Evolutionary conservation across 2,329 filamentous ascomycete species (phyloP).

Genomic region (Venturia effusa): DNA sequence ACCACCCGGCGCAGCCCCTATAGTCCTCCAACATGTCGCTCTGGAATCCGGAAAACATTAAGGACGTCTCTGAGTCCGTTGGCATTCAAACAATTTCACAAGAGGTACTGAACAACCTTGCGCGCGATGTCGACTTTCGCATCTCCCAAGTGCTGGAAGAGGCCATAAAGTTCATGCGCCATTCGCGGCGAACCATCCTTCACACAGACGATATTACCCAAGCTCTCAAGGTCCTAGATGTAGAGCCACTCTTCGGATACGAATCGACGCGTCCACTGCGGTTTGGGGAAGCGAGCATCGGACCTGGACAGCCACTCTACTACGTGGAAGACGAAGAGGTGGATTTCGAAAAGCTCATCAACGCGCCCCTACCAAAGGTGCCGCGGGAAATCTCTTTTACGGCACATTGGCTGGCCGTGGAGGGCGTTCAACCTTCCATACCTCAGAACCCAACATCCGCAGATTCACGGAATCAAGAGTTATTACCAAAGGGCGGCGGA

Average conservation of each 20-base stretch:
- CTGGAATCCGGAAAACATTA: slow-evolving; percentile 94
- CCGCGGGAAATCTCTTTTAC: slow-evolving; percentile 88
- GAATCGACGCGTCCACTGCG: slow-evolving; percentile 80
- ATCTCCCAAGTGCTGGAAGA: slow-evolving; percentile 89
- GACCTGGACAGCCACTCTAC: slow-evolving; percentile 86
- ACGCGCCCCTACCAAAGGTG: slow-evolving; percentile 88
- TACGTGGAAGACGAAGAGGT: slow-evolving; percentile 98
- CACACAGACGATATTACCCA: slow-evolving; percentile 83
- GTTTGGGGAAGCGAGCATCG: slow-evolving; percentile 88
- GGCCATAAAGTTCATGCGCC: slow-evolving; percentile 91
- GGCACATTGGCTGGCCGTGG: slow-evolving; percentile 96
- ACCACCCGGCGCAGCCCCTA: background rate
- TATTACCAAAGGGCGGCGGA: slow-evolving; percentile 80
- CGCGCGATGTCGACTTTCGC: slow-evolving; percentile 91
- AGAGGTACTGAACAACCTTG: slow-evolving; percentile 76
- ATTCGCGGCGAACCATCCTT: slow-evolving; percentile 73
- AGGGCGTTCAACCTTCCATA: slow-evolving; percentile 93
- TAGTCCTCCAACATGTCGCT: slow-evolving; percentile 37
- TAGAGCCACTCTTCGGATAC: slow-evolving; percentile 94
- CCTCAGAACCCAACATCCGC: slow-evolving; percentile 87
- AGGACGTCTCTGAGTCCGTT: slow-evolving; percentile 91
- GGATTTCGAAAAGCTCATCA: slow-evolving; percentile 98
- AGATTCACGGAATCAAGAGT: slow-evolving; percentile 72
- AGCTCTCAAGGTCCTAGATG: slow-evolving; percentile 75
- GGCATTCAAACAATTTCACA: slow-evolving; percentile 73